Base-by-base conservation (phyloP, 2,329 filamentous ascomycete species). In the Epichloe typhina region DNA sequence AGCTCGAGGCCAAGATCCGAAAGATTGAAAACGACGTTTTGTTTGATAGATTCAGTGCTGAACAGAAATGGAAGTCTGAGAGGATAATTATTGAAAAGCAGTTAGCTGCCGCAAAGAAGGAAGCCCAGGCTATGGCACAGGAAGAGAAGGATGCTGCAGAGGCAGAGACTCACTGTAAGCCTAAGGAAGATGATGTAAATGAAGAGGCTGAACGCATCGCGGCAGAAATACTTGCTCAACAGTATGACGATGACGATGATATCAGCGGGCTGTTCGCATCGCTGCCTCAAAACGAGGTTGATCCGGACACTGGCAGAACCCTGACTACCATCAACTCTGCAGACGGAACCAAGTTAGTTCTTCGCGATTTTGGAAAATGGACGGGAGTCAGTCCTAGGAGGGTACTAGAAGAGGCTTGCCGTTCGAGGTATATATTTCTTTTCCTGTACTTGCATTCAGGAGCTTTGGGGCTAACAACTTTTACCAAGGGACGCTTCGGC, bases 331-430 rank as follows among this genome's bases (percentile, higher is more conserved):
- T 80, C 42, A 79, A 74, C 59, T 69, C 72, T 45, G 57, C 69
- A 50, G 65, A 77, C 55, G 75, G 79, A 2, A 63, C 70, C 5
- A 80, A 76, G 51, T 66, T 88, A 4, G 75, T 72, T 1, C 76
- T 95, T 46, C 76, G 86, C 42, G 85, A 96, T 59, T 96, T 97
- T 72, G 89, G 88, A 1, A 88, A 88, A 64, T 83, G 82, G 72
- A 78, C 79, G 13, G 90, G 91, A 7, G 68, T 95, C 33, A 86
- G 72, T 58, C 90, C 91, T 15, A 79, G 81, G 54, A 77, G 85
- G 56, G 75, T 87, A 31, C 69, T 97, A 12, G 89, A 96, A 64
- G 90, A 96, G 64, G 80, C 87, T n/a, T 94, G 90, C 64, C 83
- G 85, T 58, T 80, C 88, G 55, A 84, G 84, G 84, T 85, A 66